Base-by-base conservation (phyloP, 83 land plant species). In the Picea abies region DNA sequence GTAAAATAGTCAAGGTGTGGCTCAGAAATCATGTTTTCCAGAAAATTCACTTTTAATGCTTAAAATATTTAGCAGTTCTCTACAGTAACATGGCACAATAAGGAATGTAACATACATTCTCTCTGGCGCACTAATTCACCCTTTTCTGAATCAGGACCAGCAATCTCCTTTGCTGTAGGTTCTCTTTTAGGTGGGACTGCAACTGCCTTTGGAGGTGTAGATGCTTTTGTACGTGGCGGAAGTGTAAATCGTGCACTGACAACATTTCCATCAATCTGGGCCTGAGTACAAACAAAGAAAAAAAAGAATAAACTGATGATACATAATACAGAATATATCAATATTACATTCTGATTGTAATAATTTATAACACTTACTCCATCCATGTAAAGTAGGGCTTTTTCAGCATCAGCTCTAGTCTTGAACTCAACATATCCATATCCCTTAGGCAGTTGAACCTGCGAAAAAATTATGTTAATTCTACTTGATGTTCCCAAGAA, bases 371-470 rank as follows among this genome's bases (percentile, higher is more conserved):
- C 63, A 39, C 89, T 83, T 91, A 93, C 95, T 32, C 95, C 95
- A 86, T 93, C 95, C 94, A 93, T 93, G 84, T 93, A 87, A 23
- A 91, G 85, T 26, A 82, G 90, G 14, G 94, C 95, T 29, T 93
- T 93, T 76, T 93, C 95, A 35, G 95, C 95, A 82, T 91, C 92
- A 62, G 86, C 84, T 81, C 92, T 88, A 26, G 84, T 81, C 86
- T 93, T 92, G 82, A 93, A 91, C 79, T 92, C 92, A 72, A 93
- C 94, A 87, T 93, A 93, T 61, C 87, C 95, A 92, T 82, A 90
- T 52, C 95, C 95, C 75, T 83, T 86, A 56, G 95, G 94, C 72
- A 93, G 90, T 62, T 93, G 90, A 35, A 93, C 94, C 95, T 93
- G 87, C n/a, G 84, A 41, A 23, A 26, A 60, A 52, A 9, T 6